Base-by-base conservation (phyloP, 495 filamentous ascomycete species). In the Durotheca rogersii region DNA sequence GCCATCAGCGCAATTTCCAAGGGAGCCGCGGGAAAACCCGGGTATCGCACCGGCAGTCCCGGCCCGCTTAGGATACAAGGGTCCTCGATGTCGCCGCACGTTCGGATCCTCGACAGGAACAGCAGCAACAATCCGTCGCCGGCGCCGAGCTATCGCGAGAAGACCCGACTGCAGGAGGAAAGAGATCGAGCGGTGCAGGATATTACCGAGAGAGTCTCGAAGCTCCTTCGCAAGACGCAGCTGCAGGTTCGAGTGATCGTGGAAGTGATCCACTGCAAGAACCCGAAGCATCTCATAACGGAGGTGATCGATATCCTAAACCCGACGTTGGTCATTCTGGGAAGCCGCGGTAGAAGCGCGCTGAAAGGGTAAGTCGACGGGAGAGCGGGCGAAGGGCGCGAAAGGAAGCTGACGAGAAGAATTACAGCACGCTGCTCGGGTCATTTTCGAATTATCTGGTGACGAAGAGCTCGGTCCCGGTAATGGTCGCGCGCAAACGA, bases 191-290 rank as follows among this genome's bases (percentile, higher is more conserved):
- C 89, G 4, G 80, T 87, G 11, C 81, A 87, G 32, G 80, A 83
- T 35, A 86, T 98, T 34, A 88, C 86, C 5, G 77, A 88, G 30
- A 79, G 86, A 1, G 89, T 92, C 51, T 81, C 91, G 23, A 88
- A 85, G 57, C 69, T 96, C 34, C 73, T 98, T 49, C 79, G 92
- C 53, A 94, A 90, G 75, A 98, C 93, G 4, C 76, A 87, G 44
- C 74, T 98, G 31, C 92, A 97, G 64, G 90, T 95, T 27, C 82
- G 88, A 36, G 82, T 95, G 41, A 88, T 93, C 18, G 85, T 98
- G 25, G 93, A 98, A 67, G 92, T 96, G 15, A 88, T 97, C 53
- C 92, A 97, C 66, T 97, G 93, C 84, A 96, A 96, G 77, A 95
- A 87, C 57, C 90, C 92, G 5, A 89, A 86, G 67, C 82, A 88